Base-by-base conservation (phyloP, 306 rosid genomes). In the Coriaria nepalensis region DNA sequence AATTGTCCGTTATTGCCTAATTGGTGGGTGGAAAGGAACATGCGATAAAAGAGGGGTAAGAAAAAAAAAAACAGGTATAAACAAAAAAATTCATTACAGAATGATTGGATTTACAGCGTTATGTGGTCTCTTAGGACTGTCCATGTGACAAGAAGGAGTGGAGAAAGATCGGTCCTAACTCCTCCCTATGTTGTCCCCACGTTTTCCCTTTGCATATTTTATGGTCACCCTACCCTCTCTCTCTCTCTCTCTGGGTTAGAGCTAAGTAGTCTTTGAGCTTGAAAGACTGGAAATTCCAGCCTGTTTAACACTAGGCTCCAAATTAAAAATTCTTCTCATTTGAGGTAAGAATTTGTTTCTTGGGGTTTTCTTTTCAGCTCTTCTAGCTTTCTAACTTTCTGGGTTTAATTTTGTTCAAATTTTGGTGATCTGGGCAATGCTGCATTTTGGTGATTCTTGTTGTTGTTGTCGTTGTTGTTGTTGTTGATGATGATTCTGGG, bases 141-240 rank as follows among this genome's bases (percentile, higher is more conserved):
- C 29, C 29, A 20, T 20, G 29, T 20, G 29, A 20, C 29, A 20
- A 20, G 29, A 3, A 20, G 29, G 1, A 20, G 29, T 20, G 29
- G 3, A 20, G 29, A 20, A 20, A 20, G 29, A 20, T 20, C 29
- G 29, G 29, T 20, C 29, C 29, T 20, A 20, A 20, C 29, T 20
- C 29, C 29, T 51, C 55, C 20, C 47, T 44, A 66, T 77, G 94
- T 87, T 64, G 96, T 73, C 69, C 63, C 79, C 94, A 75, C 96
- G 87, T 83, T 80, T 62, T 45, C 33, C 29, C 29, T 6, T 49
- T 40, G 67, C 64, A 45, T 38, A 20, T 49, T 73, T 64, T 64
- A 70, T 7, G 57, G 64, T 40, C 39, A 44, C 20, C 37, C 39
- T n/a, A n/a, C n/a, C n/a, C n/a, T n/a, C n/a, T 45, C 60, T 38